These are phyloP conservation scores for Globisporangium camurandrum DNA, from an alignment of 352 stramenopile species.

Conservation along the genomic window DNA sequence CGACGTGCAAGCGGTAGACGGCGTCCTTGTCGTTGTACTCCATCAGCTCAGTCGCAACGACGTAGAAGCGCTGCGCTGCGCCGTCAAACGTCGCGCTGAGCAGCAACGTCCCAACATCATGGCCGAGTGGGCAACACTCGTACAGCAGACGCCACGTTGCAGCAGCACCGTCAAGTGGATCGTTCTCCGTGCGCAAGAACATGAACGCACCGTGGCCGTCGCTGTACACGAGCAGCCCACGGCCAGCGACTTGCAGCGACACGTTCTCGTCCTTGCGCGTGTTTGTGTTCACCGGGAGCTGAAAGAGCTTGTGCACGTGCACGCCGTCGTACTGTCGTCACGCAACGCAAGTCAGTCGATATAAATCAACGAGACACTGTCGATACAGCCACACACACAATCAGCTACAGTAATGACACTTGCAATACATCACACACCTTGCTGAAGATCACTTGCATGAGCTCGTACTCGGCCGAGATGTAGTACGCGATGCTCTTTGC, in stretches of 20 bases:
- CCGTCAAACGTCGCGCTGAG: conserved; percentile 43
- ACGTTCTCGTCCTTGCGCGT: conserved; percentile 49
- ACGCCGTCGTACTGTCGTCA: conserved; percentile 16
- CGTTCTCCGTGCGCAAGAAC: conserved; percentile 31
- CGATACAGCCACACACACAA: not conserved
- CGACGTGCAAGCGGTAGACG: conserved; percentile 41
- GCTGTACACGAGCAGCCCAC: conserved; percentile 55
- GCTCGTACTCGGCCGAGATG: conserved; percentile 44
- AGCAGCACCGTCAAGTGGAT: conserved; percentile 13
- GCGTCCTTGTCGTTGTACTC: conserved; percentile 34
- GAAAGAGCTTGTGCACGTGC: conserved; percentile 23
- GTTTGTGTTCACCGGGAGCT: conserved; percentile 25
- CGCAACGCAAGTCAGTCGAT: not conserved
- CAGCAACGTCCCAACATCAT: conserved; percentile 27
- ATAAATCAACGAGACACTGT: not conserved
- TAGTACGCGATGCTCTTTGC: conserved; percentile 49
- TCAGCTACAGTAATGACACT: not conserved
- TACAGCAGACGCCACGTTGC: conserved; percentile 36
- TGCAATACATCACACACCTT: conserved; percentile 12
- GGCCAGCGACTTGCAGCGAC: conserved; percentile 43
- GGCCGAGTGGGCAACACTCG: conserved; percentile 37
- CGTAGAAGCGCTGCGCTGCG: conserved; percentile 24
- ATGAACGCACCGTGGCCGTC: conserved; percentile 53
- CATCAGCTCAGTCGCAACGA: conserved; percentile 40
- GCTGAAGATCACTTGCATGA: conserved; percentile 45